These are phyloP conservation scores for Russula emetica DNA, from an alignment of 768 basidiomycete genomes.

Conservation along the genomic window DNA sequence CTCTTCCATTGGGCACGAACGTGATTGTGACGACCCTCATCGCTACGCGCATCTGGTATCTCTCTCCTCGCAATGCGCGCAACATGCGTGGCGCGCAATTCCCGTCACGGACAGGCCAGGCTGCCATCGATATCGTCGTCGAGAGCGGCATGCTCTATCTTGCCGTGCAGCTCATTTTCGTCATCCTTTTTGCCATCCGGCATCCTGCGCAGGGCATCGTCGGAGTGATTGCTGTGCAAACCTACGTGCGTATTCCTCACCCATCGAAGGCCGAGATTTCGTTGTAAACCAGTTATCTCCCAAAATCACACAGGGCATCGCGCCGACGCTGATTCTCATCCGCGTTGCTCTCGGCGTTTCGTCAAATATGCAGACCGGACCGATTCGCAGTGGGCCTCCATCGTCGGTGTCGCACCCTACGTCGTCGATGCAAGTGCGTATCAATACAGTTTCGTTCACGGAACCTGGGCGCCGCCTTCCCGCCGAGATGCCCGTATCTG, in stretches of 20 bases:
- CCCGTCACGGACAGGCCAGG: background rate
- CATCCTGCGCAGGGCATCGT: conserved; percentile 38
- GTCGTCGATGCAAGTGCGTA: background rate
- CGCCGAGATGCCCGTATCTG: background rate
- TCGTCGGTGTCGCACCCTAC: background rate
- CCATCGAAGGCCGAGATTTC: background rate
- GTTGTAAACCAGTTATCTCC: too few relatives aligned
- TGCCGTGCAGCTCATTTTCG: conserved; percentile 40
- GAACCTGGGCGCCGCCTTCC: background rate
- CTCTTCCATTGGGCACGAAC: conserved; percentile 42
- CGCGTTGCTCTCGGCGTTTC: conserved; percentile 19
- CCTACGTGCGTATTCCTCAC: conserved; percentile 35
- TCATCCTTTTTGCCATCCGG: conserved; percentile 36
- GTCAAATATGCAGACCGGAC: background rate
- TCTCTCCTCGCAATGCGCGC: conserved; percentile 26
- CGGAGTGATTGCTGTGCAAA: conserved; percentile 39
- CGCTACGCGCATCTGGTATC: conserved; percentile 38
- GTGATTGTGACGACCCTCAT: conserved; percentile 42
- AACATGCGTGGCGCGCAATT: background rate
- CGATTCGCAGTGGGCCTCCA: background rate
- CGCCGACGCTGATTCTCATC: conserved; percentile 15
- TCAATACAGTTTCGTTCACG: background rate
- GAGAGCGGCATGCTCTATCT: conserved; percentile 43
- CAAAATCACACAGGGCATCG: conserved; percentile 14
- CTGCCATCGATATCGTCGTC: conserved; percentile 37